phyloP scores from a whole-genome alignment of 2,329 filamentous ascomycete genomes.

The Immersiporthe knoxdaviesiana region DNA sequence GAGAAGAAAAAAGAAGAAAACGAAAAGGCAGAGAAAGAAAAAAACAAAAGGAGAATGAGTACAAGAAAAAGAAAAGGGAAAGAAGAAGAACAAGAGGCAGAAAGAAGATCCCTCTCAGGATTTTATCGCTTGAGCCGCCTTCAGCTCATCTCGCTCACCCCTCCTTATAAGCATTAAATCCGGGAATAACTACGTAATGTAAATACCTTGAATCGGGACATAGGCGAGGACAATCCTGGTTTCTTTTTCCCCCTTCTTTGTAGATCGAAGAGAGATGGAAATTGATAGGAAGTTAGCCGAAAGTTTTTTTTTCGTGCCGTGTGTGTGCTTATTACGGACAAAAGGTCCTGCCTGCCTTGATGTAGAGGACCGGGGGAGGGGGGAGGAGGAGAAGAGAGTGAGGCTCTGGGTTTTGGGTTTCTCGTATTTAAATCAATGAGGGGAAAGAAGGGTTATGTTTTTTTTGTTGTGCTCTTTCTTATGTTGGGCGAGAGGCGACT shows the following conservation, averaged over 20 bases:
- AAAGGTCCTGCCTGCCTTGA: neutral
- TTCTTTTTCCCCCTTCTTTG: neutral
- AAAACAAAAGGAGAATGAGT: neutral
- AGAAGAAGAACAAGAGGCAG: no score
- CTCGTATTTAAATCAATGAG: neutral
- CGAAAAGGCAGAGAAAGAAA: neutral
- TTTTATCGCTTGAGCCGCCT: neutral
- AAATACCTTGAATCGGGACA: neutral
- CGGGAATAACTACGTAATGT: neutral
- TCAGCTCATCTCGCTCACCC: neutral
- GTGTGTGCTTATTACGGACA: neutral
- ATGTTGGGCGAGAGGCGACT: neutral
- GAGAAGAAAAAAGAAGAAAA: no score
- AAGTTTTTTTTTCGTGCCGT: neutral
- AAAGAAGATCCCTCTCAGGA: no score
- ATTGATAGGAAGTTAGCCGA: neutral
- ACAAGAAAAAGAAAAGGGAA: neutral
- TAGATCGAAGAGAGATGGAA: neutral
- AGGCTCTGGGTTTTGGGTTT: neutral
- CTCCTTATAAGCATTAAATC: no score
- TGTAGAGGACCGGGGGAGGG: no score
- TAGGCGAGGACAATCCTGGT: neutral
- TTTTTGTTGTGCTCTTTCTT: neutral
- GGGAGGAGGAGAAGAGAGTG: no score
- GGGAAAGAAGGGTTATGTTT: neutral